Evolutionary conservation across 1,284 basidiomycete species (phyloP), one percentile per base, ranked within the genome.

Genomic region (Chondrostereum purpureum): DNA sequence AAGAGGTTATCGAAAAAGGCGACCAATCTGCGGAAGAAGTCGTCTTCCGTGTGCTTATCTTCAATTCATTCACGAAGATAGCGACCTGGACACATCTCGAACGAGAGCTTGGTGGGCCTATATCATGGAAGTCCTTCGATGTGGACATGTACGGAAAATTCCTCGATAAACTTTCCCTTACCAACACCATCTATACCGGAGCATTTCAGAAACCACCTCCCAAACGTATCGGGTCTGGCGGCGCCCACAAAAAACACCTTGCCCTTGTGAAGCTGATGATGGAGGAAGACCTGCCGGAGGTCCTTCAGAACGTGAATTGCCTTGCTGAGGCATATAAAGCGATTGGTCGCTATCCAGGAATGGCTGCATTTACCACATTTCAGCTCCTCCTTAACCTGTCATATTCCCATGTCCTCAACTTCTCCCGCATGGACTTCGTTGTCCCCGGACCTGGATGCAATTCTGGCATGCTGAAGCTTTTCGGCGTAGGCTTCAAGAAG

Each of bases 201-300:
- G 70, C 81, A 10, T 84, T 78, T 61, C 75, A 78, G 56, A 82
- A 82, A 53, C 77, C 79, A 1, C 70, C 75, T 3, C 77, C 79
- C 6, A n/a, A n/a, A n/a, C 61, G 66, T 39, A 65, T 77, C 35
- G 72, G 67, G 4, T 63, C 64, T 49, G 44, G 56, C 12, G 62
- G 68, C 19, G 67, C 70, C 48, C 68, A 71, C 55, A 64, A 68
- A 64, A 76, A 78, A 54, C 75, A 83, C 55, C 66, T 84, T 2
- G 64, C 59, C 24, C 63, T 81, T 18, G 58, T 84, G 4, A 72
- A 82, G 54, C 59, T 66, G 19, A 58, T 83, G 45, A 81, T 84
- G 75, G 65, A 70, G 14, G 63, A 65, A 18, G 52, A 67, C n/a
- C 53, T 83, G 18, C 67, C 72, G 2, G 48, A 54, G 2, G 62